phyloP scores from a whole-genome alignment of 257 asterid species.

The Solanum ahanhuiri region DNA sequence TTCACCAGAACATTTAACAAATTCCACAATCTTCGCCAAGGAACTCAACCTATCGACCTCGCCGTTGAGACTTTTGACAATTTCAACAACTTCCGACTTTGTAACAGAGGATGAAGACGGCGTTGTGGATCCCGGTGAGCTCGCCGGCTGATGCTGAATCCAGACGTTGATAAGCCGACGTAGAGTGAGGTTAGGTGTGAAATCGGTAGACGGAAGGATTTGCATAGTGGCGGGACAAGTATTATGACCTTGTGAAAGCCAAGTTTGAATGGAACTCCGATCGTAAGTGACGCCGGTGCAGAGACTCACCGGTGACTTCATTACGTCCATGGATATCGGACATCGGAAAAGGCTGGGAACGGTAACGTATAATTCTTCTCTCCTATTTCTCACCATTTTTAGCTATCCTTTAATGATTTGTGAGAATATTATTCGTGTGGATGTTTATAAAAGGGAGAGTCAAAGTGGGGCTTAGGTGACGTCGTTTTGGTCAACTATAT shows the following conservation, averaged over 20 bases:
- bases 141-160: slow-evolving; percentile 31
- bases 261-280: slow-evolving; percentile 69
- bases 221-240: slow-evolving; percentile 97
- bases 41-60: slow-evolving; percentile 16
- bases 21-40: slow-evolving; percentile 26
- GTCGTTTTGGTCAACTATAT: slow-evolving; percentile 34
- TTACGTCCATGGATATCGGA: slow-evolving; percentile 93
- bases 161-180: slow-evolving; percentile 78
- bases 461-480: slow-evolving; percentile 13
- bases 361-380: slow-evolving; percentile 46
- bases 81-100: slow-evolving; percentile 25
- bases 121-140: slow-evolving; percentile 11
- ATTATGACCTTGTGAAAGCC: slow-evolving; percentile 83
- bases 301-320: slow-evolving; percentile 89
- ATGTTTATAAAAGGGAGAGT: slow-evolving; percentile 13
- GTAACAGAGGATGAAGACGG: slow-evolving; percentile 20
- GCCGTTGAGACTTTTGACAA: slow-evolving; percentile 14
- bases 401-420: background rate
- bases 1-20: slow-evolving; percentile 37
- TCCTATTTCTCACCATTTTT: slow-evolving; percentile 7
- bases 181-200: slow-evolving; percentile 81
- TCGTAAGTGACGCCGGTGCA: slow-evolving; percentile 97
- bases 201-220: slow-evolving; percentile 51
- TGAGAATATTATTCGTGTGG: background rate
- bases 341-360: slow-evolving; percentile 77